Evolutionary conservation across 176 grass and related monocot genomes (phyloP).

Genomic region (Zea luxurians): DNA sequence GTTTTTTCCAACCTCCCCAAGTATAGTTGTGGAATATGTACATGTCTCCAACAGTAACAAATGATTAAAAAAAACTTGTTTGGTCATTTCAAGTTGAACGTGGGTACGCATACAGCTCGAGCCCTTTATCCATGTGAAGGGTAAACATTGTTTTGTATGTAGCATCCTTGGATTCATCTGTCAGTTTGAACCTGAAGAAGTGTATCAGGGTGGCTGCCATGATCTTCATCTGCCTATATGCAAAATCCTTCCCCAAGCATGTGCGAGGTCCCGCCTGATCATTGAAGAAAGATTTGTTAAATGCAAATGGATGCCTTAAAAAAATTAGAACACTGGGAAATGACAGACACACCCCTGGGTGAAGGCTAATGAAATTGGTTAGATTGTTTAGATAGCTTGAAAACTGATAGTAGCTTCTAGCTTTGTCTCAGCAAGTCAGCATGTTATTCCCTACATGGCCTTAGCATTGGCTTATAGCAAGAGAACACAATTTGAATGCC

Average conservation of each 20-base stretch:
- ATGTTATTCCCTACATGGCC: background rate
- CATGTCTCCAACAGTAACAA: constrained; percentile 22
- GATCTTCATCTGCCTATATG: constrained; percentile 70
- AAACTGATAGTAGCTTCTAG: constrained; percentile 2
- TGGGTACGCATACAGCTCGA: constrained; percentile 33
- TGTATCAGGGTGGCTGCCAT: constrained; percentile 44
- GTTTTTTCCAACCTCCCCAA: too few species aligned
- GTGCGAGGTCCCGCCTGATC: constrained; percentile 56
- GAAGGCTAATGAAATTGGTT: background rate
- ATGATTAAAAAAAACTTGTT: background rate
- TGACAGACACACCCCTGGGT: background rate
- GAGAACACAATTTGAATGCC: constrained; percentile 24
- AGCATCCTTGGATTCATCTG: constrained; percentile 45
- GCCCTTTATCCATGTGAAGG: constrained; percentile 57
- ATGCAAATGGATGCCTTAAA: constrained; percentile 6
- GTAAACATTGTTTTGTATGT: constrained; percentile 55
- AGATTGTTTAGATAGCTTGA: constrained; percentile 9
- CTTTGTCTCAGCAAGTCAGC: background rate
- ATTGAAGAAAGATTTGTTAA: constrained; percentile 14
- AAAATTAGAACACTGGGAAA: background rate
- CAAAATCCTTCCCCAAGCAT: constrained; percentile 81
- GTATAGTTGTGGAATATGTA: background rate
- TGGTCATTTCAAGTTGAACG: constrained; percentile 25
- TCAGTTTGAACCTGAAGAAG: constrained; percentile 67
- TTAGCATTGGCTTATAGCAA: background rate